phyloP scores from a whole-genome alignment of 371 early-diverging fungal species.

The Mortierella sp. region DNA sequence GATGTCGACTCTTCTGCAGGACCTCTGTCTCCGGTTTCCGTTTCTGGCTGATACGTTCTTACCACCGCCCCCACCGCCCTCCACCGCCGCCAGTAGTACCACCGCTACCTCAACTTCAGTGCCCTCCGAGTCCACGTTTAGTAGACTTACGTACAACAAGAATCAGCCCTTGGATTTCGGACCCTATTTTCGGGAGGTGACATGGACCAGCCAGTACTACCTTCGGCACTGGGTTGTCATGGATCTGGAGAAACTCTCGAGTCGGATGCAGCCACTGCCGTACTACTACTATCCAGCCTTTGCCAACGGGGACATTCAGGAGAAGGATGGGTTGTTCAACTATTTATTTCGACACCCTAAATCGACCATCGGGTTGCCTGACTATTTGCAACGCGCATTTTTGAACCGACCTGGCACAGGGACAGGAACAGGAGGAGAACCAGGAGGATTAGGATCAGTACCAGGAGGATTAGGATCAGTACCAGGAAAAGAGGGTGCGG shows the following conservation, averaged over 20 bases:
- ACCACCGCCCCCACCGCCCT: background rate
- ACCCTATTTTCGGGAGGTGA: background rate
- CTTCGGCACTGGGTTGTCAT: constrained; percentile 1
- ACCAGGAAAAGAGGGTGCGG: no score
- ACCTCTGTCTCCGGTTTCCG: constrained; percentile 9
- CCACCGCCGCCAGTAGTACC: background rate
- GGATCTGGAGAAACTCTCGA: background rate
- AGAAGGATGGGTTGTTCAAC: background rate
- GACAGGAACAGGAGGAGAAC: no score
- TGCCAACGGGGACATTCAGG: background rate
- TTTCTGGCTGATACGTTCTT: background rate
- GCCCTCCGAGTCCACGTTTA: background rate
- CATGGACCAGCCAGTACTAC: constrained; percentile 6
- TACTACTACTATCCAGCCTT: background rate
- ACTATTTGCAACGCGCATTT: constrained; percentile 1
- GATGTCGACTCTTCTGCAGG: background rate
- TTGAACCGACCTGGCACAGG: background rate
- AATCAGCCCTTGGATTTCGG: background rate
- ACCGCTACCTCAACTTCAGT: background rate
- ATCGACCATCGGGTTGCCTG: background rate
- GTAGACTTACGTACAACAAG: background rate
- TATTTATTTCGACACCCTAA: background rate
- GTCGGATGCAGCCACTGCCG: background rate
- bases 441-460: no score
- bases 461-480: no score